Base-by-base conservation (phyloP, 2,329 filamentous ascomycete species). In the Helotiales sp. region DNA sequence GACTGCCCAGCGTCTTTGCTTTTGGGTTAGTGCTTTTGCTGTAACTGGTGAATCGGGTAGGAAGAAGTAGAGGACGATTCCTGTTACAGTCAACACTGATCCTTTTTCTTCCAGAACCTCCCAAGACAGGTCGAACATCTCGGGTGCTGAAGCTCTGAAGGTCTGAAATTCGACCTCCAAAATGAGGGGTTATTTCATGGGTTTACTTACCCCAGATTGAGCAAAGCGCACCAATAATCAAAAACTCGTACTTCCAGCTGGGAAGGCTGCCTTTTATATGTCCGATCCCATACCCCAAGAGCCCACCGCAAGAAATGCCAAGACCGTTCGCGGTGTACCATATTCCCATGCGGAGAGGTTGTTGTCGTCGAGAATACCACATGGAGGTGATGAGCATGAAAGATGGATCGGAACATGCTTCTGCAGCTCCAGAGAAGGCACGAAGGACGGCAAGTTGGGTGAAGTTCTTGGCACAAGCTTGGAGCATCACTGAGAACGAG, bases 241-340 rank as follows among this genome's bases (percentile, higher is more conserved):
- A 70, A 66, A 89, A 89, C 55, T 88, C 85, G 62, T 86, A 88
- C 66, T 85, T 83, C 86, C 86, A 89, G 0, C 79, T 81, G 0
- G 79, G 75, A 19, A 88, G 74, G 1, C 76, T 73, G 13, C 81
- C 83, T 36, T 77, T 74, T 62, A 84, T 84, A 61, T 85, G 77
- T 1, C 85, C 84, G 46, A 87, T 86, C 0, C 79, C 84, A 58
- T 80, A 88, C 0, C 83, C 60, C 6, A 87, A 67, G 0, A 80
- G 76, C 0, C 83, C 81, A 31, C 61, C 83, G 53, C 84, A 80
- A 75, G 84, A 82, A 19, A 81, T 83, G 2, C 81, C 83, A 10
- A 86, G 74, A 1, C 83, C 83, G 60, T 85, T 84, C 1, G 79
- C 81, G 58, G 79, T 80, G 64, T 83, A 84, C 69, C 81, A 86